Percentiles rank a stretch among this genome's conserved stretches.
Conservation (phyloP, 2,329 filamentous ascomycete species). For the Aspergillus sp. region DNA sequence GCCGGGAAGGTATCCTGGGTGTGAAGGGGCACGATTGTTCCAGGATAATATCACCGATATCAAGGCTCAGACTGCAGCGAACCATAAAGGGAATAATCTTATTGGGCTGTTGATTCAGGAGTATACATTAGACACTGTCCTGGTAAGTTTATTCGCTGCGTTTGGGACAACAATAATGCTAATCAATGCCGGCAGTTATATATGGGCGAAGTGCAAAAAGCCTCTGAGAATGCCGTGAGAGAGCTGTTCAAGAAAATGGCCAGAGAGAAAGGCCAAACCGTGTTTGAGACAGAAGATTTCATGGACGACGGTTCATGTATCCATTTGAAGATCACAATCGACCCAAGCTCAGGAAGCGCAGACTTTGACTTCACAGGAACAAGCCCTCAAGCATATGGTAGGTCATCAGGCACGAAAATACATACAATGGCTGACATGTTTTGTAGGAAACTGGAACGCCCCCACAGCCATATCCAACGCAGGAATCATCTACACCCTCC, state of each 20-base stretch:
- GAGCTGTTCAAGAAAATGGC: conserved; percentile 69
- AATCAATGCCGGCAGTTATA: conserved; percentile 59
- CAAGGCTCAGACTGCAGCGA: conserved; percentile 83
- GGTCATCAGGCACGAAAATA: too few relatives aligned
- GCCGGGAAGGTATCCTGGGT: conserved; percentile 72
- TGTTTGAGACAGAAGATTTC: conserved; percentile 71
- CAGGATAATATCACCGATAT: conserved; percentile 83
- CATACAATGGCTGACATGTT: too few relatives aligned
- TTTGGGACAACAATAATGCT: too few relatives aligned
- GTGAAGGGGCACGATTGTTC: conserved; percentile 74
- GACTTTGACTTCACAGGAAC: conserved; percentile 78
- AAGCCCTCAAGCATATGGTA: conserved; percentile 72
- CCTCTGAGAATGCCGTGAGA: conserved; percentile 74
- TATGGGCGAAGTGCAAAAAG: conserved; percentile 79
- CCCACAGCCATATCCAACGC: conserved; percentile 79
- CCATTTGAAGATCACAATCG: conserved; percentile 70
- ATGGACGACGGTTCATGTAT: conserved; percentile 88
- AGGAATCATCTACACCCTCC: conserved; percentile 82
- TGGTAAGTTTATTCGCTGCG: too few relatives aligned
- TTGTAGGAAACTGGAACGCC: conserved; percentile 66
- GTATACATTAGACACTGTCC: conserved; percentile 68
- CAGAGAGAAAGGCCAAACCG: conserved; percentile 59
- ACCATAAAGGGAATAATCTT: conserved; percentile 35
- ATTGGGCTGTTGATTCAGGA: too few relatives aligned
- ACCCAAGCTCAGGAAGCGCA: conserved; percentile 72